These are phyloP conservation scores for Oxyria digyna DNA, from an alignment of 148 eudicot species.

Conservation along the genomic window DNA sequence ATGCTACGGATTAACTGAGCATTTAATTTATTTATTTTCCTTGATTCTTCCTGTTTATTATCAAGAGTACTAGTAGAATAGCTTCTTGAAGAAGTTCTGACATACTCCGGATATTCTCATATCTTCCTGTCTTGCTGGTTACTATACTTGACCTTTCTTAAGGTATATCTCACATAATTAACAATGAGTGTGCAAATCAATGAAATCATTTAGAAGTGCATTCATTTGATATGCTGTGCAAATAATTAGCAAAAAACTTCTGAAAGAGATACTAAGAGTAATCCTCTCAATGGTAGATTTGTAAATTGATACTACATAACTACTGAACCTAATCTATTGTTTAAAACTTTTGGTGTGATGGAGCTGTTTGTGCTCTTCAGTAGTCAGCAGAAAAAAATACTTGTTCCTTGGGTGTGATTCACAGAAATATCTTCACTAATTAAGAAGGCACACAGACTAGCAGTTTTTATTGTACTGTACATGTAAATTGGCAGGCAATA, in stretches of 20 bases:
- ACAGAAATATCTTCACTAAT: not conserved
- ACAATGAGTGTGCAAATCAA: not conserved
- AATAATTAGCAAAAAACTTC: not conserved
- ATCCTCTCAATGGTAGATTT: not conserved
- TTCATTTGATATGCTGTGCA: not conserved
- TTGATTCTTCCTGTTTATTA: not conserved
- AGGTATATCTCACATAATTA: not conserved
- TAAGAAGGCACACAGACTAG: not conserved
- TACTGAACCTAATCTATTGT: not conserved
- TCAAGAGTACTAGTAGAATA: not conserved
- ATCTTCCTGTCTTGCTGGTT: not conserved
- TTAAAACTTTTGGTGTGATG: not conserved
- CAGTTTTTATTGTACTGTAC: not conserved
- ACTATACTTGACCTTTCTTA: not conserved
- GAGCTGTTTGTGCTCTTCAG: not conserved
- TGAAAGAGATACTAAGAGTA: not conserved
- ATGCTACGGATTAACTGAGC: not conserved
- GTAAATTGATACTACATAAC: not conserved
- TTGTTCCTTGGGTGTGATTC: not conserved
- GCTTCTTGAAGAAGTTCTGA: not conserved
- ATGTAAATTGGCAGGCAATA: not conserved
- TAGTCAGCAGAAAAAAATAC: not conserved
- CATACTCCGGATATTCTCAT: not conserved
- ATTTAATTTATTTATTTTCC: not conserved
- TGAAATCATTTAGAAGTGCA: not conserved